These are phyloP conservation scores for Apocynum venetum DNA, from an alignment of 257 asterid genomes.

Conservation along the genomic window DNA sequence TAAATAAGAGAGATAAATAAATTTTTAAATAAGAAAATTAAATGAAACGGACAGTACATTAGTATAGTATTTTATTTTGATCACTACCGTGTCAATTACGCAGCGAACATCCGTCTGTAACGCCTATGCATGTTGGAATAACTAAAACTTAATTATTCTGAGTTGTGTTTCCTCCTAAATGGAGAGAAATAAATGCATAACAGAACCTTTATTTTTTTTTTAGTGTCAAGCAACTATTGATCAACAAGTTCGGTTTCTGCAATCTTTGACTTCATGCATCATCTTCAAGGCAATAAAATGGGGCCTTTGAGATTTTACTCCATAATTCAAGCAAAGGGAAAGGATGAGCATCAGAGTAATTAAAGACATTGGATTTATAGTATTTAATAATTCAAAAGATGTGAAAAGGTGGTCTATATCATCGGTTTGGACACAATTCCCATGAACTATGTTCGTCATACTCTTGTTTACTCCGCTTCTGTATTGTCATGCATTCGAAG, in stretches of 20 bases:
- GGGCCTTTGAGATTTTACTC: too few species aligned
- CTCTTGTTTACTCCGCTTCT: conserved; percentile 22
- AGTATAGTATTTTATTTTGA: too few species aligned
- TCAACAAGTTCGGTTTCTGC: not conserved
- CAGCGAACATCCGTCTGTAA: too few species aligned
- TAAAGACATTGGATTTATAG: not conserved
- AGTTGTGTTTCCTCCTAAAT: too few species aligned
- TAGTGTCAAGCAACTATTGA: not conserved
- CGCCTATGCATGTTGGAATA: too few species aligned
- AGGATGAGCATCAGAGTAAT: not conserved
- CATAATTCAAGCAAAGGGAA: not conserved
- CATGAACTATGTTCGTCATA: conserved; percentile 18
- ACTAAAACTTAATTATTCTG: too few species aligned
- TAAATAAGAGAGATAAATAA: too few species aligned
- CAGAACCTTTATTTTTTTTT: not conserved
- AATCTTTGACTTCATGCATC: not conserved
- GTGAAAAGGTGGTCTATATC: conserved; percentile 10
- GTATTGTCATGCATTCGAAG: not conserved
- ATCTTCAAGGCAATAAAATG: not conserved
- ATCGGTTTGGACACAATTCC: conserved; percentile 20
- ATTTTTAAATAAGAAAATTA: too few species aligned
- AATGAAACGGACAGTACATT: too few species aligned
- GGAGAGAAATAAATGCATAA: not conserved
- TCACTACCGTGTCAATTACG: too few species aligned
- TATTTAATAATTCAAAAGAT: not conserved